Conservation (phyloP, 768 basidiomycete genomes). For the Termitomyces sp. region DNA sequence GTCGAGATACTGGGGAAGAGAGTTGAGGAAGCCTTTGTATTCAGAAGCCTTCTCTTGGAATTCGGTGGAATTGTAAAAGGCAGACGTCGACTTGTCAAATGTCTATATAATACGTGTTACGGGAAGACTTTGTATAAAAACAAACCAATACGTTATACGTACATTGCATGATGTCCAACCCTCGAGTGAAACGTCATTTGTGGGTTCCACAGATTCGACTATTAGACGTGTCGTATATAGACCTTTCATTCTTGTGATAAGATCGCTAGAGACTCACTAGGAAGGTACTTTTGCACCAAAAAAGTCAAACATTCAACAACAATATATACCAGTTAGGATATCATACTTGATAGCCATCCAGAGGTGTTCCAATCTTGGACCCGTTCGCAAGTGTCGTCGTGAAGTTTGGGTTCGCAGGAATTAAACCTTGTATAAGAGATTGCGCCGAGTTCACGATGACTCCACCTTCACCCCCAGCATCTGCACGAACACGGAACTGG, state of each 20-base stretch:
- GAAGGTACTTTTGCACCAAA: constrained; percentile 26
- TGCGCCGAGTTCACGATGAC: constrained; percentile 65
- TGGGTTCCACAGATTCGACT: constrained; percentile 60
- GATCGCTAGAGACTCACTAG: constrained; percentile 25
- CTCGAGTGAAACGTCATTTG: constrained; percentile 59
- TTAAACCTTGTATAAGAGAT: constrained; percentile 67
- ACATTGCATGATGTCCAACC: constrained; percentile 62
- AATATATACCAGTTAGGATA: background rate
- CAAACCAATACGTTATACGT: constrained; percentile 6
- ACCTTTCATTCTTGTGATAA: background rate
- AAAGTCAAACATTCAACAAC: background rate
- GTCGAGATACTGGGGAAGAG: constrained; percentile 47
- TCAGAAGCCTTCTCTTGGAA: constrained; percentile 44
- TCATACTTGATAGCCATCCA: constrained; percentile 58
- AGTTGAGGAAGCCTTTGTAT: constrained; percentile 41
- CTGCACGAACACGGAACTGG: constrained; percentile 49
- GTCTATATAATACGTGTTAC: constrained; percentile 27
- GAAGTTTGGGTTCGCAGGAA: constrained; percentile 42
- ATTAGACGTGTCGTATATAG: background rate
- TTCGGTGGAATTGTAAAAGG: constrained; percentile 49
- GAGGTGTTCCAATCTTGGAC: constrained; percentile 49
- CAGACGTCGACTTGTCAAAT: constrained; percentile 39
- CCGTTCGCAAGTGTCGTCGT: constrained; percentile 64
- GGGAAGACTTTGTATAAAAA: background rate
- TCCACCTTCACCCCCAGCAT: constrained; percentile 63